Percentiles rank a stretch among this genome's conserved stretches.
phyloP scores from a whole-genome alignment of 305 asterid genomes.

The Fraxinus floribunda region DNA sequence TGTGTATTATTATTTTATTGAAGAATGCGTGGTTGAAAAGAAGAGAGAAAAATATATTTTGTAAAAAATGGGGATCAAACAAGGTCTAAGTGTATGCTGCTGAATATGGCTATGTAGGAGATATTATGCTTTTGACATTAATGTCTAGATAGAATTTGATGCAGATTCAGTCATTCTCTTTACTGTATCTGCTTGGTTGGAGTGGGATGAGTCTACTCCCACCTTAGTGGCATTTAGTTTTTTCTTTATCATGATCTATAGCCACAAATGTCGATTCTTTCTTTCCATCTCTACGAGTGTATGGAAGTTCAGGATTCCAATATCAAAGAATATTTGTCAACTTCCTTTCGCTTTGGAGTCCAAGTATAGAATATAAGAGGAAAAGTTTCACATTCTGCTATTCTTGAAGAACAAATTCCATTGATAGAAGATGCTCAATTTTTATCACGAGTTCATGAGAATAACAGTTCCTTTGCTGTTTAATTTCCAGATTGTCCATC shows the following conservation, averaged over 20 bases:
- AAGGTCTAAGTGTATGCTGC: neutral
- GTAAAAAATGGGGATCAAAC: too few relatives aligned
- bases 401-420: neutral
- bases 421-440: neutral
- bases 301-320: neutral
- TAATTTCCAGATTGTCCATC: conserved; percentile 81
- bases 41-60: too few relatives aligned
- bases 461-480: conserved; percentile 34
- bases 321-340: neutral
- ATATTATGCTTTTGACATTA: neutral
- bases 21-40: too few relatives aligned
- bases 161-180: neutral
- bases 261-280: neutral
- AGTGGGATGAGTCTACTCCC: neutral
- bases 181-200: neutral
- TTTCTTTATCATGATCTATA: neutral
- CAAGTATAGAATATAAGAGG: neutral
- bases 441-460: neutral
- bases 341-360: neutral
- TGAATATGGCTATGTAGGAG: neutral
- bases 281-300: neutral
- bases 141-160: neutral
- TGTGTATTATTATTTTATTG: too few relatives aligned
- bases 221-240: neutral
- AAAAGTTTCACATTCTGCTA: neutral